Evolutionary conservation across 108 stramenopile genomes (phyloP), one percentile per base, ranked within the genome.

Genomic region (Cyclostephanos invisitatus): DNA sequence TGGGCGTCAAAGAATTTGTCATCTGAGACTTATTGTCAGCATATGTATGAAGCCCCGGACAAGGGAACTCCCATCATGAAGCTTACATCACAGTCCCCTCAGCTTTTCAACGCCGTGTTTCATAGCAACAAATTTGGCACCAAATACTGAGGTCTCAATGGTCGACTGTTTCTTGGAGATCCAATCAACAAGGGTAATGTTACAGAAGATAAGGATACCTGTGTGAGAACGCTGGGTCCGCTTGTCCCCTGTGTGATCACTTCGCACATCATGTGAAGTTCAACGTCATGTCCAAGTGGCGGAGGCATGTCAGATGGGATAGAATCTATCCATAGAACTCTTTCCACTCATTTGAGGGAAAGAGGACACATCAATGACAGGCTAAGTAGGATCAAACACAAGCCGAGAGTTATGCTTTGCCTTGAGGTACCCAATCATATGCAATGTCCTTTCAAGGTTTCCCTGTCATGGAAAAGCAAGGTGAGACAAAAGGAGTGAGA

Each of bases 401-500:
- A 62, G 28, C 9, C 24, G 5, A 0, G 61, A 32, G 27, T 56
- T 27, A 7, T 62, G 17, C 21, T 62, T 35, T 0, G 9, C 15
- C 5, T 36, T 42, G 0, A 25, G 37, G 37, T 62, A 62, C 0
- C 37, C 61, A 8, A 25, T 21, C 1, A 62, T 40, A 9, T 62
- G 20, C 21, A 24, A 17, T 0, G 37, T 32, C 5, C 5, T 7
- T 8, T 62, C 61, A 0, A 77, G 6, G 56, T 80, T 73, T 24
- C 78, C 78, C 24, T 44, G 3, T 6, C 73, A 37, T 14, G 73
- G 78, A 20, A 47, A 36, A 6, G 68, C 78, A 17, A 68, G 36
- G 61, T 29, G 47, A 44, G 49, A 55, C 2, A 72, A 74, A 21
- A 80, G 37, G n/a, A 74, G 37, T 2, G 73, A 74, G 7, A 60